Base-by-base conservation (phyloP, 495 filamentous ascomycete genomes). In the Talaromyces ruber region DNA sequence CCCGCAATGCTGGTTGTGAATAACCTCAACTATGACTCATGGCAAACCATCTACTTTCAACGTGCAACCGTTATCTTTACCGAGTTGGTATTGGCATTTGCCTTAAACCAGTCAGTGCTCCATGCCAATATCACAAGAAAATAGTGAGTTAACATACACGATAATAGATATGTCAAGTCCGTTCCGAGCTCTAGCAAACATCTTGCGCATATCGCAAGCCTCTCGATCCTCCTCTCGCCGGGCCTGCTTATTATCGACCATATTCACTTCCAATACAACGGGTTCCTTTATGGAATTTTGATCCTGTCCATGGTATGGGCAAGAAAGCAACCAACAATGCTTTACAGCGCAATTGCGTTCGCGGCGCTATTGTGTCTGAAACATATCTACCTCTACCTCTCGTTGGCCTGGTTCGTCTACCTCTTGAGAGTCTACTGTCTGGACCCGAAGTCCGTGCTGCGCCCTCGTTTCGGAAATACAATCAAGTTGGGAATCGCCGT, bases 261-360 rank as follows among this genome's bases (percentile, higher is more conserved):
- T 71, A 95, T 98, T 64, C 94, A 98, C 71, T 98, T 98, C 74
- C 94, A 98, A 76, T 98, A 98, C 78, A 98, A 98, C 74, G 94
- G 94, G 58, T 92, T 92, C 74, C 82, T 98, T 70, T 98, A 97
- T 68, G 94, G 94, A 16, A 76, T 98, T 34, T 74, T 98, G 43
- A 82, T 97, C 24, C 76, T 92, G 32, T 97, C 93, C 0, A 79
- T 98, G 28, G 88, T 95, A 0, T 72, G 92, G 60, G 91, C 90
- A 2, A 86, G 91, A 39, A 86, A 88, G 59, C 84, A 82, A 63
- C 90, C 90, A 4, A 90, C 88, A 0, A 78, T 93, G 12, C 85
- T 98, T 8, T 73, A 75, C 51, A 92, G 91, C 56, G 93, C 91
- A 1, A 77, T 96, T 4, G 67, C 90, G 1, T 98, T 98, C 66